Evolutionary conservation across 2,329 filamentous ascomycete genomes (phyloP), one percentile per base, ranked within the genome.

Genomic region (Nemania diffusa): DNA sequence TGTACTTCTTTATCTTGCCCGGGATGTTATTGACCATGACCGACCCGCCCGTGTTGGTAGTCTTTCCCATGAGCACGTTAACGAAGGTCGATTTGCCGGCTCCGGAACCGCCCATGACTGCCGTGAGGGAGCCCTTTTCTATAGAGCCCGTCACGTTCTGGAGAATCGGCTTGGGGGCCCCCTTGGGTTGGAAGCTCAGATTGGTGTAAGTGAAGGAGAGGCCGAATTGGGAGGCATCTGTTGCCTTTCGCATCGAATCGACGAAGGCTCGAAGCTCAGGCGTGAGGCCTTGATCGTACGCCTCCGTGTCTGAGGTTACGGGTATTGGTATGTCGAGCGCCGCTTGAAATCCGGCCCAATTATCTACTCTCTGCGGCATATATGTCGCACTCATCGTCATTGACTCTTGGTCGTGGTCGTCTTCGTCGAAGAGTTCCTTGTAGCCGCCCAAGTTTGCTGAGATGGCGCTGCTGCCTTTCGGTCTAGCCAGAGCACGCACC

Each of bases 21-120:
- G 82, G 79, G 4, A 79, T 77, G n/a, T 83, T 83, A 68, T 88
- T 89, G 69, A 88, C 81, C 53, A 82, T 50, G 40, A 87, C 83
- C 0, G 78, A 70, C 2, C 87, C 87, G 0, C 80, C 78, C 0
- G 84, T 88, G 65, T 84, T 81, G 37, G 77, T 80, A 0, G 78
- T 80, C 75, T 88, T 88, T 13, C 87, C 87, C 85, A 88, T 88
- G n/a, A 88, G 79, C 27, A 87, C 84, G 63, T 88, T 88, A 34
- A 88, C 81, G 67, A 89, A 87, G 0, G 86, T 88, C 20, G 84
- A 85, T 74, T 88, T 88, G 32, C 86, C 86, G 0, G 86, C 86
- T n/a, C 86, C 86, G 1, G 83, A 86, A 5, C 85, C 85, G 6
- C 86, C 86, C 85, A 88, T 88, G n/a, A 88, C 81, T 9, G 85